phyloP scores from a whole-genome alignment of 768 basidiomycete species.

The Leccinellum rugosiceps region DNA sequence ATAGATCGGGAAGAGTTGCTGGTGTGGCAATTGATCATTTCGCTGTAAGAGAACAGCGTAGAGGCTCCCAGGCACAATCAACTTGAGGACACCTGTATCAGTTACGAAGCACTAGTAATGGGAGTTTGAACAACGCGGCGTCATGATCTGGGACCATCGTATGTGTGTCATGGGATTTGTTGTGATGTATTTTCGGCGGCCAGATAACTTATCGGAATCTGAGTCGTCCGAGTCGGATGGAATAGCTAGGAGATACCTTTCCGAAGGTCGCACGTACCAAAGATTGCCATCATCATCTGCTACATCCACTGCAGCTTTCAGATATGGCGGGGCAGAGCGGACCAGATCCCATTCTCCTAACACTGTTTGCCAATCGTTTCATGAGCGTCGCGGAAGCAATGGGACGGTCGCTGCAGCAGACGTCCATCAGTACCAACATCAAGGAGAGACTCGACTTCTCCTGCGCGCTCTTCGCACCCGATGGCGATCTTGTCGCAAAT shows the following conservation, averaged over 20 bases:
- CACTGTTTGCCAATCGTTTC: slow-evolving; percentile 93
- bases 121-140: too few relatives aligned
- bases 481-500: slow-evolving; percentile 92
- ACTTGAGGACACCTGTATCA: too few relatives aligned
- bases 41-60: too few relatives aligned
- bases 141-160: too few relatives aligned
- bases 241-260: not conserved
- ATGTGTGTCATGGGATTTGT: too few relatives aligned
- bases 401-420: slow-evolving; percentile 88
- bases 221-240: too few relatives aligned
- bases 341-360: slow-evolving; percentile 84
- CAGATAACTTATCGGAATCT: too few relatives aligned
- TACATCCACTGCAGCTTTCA: not conserved
- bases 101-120: too few relatives aligned
- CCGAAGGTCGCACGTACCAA: not conserved
- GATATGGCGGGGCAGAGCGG: slow-evolving; percentile 29
- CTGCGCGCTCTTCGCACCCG: slow-evolving; percentile 93
- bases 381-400: slow-evolving; percentile 98
- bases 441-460: slow-evolving; percentile 95
- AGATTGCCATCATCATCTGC: not conserved
- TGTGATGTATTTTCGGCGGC: not conserved
- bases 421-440: slow-evolving; percentile 90
- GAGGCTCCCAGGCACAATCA: too few relatives aligned
- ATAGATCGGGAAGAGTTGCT: too few relatives aligned
- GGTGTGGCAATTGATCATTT: too few relatives aligned